Conservation (phyloP, 164 flowering plant species). For the Stephania japonica region DNA sequence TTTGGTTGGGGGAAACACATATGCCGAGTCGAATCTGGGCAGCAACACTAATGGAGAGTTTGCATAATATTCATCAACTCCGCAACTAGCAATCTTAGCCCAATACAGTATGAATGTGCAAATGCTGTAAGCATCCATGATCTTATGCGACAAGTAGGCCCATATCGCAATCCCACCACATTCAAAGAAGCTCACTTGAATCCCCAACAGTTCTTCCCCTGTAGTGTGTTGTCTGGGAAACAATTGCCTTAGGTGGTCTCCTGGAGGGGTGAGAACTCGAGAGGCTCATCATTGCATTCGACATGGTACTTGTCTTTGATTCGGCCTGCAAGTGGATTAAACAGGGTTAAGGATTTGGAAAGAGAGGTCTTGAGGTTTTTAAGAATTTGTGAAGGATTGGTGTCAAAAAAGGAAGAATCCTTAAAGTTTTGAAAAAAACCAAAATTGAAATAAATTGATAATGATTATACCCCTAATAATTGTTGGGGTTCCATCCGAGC, state of each 20-base stretch:
- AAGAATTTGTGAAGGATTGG: background rate
- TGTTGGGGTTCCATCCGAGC: too few species aligned
- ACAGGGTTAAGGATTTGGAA: constrained; percentile 8
- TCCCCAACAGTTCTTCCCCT: background rate
- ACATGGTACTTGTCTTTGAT: background rate
- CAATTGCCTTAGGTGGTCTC: background rate
- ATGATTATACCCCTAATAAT: too few species aligned
- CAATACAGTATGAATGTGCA: constrained; percentile 6
- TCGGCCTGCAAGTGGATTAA: constrained; percentile 5
- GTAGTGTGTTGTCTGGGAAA: background rate
- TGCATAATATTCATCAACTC: constrained; percentile 19
- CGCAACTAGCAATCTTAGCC: too few species aligned
- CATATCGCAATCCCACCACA: constrained; percentile 32
- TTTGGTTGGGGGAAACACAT: constrained; percentile 7
- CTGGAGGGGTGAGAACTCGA: background rate
- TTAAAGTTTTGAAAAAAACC: too few species aligned
- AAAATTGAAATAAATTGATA: too few species aligned
- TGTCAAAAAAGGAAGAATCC: too few species aligned
- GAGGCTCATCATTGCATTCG: constrained; percentile 7
- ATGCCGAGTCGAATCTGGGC: background rate
- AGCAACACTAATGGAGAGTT: background rate
- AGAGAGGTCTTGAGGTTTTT: constrained; percentile 9
- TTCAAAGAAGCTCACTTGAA: constrained; percentile 23
- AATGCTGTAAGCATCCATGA: constrained; percentile 14
- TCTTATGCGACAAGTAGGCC: constrained; percentile 17